These are phyloP conservation scores for Eleusine indica DNA, from an alignment of 176 grass and related monocot species.

Conservation along the genomic window DNA sequence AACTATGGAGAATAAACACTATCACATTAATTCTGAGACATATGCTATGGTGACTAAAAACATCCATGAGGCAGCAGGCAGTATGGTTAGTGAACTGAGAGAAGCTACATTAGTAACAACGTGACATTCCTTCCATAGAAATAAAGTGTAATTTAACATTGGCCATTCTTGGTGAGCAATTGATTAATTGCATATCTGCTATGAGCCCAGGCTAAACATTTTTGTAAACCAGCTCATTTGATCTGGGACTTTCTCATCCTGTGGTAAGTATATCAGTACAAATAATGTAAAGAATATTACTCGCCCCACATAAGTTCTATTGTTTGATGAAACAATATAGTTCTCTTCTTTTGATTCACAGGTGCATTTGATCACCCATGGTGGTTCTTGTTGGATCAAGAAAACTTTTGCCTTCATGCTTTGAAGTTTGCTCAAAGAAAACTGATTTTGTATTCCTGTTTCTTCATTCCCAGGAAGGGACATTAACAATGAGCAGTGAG, in stretches of 20 bases:
- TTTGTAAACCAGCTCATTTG: conserved; percentile 22
- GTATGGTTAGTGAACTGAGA: conserved; percentile 46
- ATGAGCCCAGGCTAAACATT: conserved; percentile 16
- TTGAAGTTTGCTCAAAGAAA: conserved; percentile 2
- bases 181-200: conserved; percentile 11
- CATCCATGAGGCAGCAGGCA: conserved; percentile 36
- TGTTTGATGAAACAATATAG: conserved; percentile 9
- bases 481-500: background rate
- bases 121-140: conserved; percentile 4
- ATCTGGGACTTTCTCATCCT: background rate
- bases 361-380: conserved; percentile 2
- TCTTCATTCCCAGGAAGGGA: conserved; percentile 22
- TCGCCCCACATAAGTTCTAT: conserved; percentile 1
- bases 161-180: conserved; percentile 14
- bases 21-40: conserved; percentile 55
- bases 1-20: conserved; percentile 62
- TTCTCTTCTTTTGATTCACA: background rate
- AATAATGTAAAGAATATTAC: background rate
- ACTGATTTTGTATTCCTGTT: background rate
- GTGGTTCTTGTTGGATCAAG: background rate
- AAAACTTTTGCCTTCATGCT: conserved; percentile 3
- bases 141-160: conserved; percentile 22
- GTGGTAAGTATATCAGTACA: conserved; percentile 29
- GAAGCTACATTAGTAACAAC: conserved; percentile 27
- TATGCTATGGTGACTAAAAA: conserved; percentile 65